These are phyloP conservation scores for Botrytis hyacinthi DNA, from an alignment of 2,329 filamentous ascomycete species.

Conservation along the genomic window DNA sequence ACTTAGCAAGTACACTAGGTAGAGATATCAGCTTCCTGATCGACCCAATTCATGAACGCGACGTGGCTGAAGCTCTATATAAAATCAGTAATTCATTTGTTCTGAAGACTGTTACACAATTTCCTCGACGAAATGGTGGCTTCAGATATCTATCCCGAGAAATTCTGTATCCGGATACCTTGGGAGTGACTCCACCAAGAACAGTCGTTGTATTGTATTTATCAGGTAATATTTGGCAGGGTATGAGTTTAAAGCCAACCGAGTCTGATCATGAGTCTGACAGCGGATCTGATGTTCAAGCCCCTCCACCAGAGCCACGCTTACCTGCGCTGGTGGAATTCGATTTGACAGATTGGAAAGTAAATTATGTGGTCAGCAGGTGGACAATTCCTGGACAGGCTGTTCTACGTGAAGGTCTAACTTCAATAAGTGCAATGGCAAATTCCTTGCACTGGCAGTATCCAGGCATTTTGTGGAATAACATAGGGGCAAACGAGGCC, in stretches of 20 bases:
- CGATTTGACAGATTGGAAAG: neutral
- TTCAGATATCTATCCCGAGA: neutral
- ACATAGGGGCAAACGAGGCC: neutral
- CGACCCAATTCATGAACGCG: neutral
- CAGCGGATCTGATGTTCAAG: neutral
- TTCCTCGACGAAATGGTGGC: neutral
- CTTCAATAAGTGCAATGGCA: neutral
- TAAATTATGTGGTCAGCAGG: neutral
- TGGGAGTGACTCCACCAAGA: neutral
- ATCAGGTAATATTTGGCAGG: neutral
- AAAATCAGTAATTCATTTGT: constrained; percentile 1
- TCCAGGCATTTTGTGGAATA: neutral
- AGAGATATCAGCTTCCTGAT: neutral
- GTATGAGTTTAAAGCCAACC: neutral
- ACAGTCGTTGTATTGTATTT: neutral
- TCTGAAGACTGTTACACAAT: neutral
- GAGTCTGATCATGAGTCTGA: neutral
- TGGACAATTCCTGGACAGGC: neutral
- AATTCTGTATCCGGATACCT: neutral
- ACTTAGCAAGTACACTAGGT: neutral
- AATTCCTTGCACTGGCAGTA: neutral
- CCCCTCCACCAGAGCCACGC: neutral
- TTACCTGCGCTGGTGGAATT: neutral
- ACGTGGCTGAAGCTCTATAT: constrained; percentile 1
- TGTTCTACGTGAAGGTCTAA: neutral